Conservation (phyloP, 495 filamentous ascomycete genomes). For the Talaromyces nanjingensis region DNA sequence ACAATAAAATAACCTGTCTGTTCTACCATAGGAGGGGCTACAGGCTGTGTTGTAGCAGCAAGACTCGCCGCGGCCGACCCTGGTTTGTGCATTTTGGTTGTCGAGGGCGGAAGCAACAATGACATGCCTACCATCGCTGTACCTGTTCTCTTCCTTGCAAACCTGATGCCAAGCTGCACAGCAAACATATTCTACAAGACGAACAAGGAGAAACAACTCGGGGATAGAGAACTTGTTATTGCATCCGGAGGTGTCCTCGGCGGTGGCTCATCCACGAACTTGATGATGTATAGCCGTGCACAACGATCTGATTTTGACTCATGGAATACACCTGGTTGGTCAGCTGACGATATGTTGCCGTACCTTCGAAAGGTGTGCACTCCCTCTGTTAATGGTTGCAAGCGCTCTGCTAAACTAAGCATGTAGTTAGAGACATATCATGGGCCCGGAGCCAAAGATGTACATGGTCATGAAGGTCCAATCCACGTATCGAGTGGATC, state of each 20-base stretch:
- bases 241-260: constrained; percentile 48
- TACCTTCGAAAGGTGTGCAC: constrained; percentile 42
- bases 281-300: constrained; percentile 47
- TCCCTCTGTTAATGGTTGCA: background rate
- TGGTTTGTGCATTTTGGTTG: constrained; percentile 7
- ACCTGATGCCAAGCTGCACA: constrained; percentile 8
- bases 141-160: background rate
- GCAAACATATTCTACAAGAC: constrained; percentile 12
- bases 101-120: constrained; percentile 11
- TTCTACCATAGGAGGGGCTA: constrained; percentile 8
- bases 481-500: constrained; percentile 40
- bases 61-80: constrained; percentile 10
- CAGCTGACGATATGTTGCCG: constrained; percentile 41
- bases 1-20: background rate
- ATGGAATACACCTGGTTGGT: constrained; percentile 48
- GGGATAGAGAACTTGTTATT: constrained; percentile 38
- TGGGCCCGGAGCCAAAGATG: constrained; percentile 25
- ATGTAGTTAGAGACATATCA: constrained; percentile 43
- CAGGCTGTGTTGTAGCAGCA: constrained; percentile 9
- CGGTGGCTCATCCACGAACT: constrained; percentile 54
- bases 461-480: constrained; percentile 44
- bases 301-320: constrained; percentile 41
- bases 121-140: background rate
- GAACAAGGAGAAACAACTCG: constrained; percentile 25
- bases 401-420: background rate